Base-by-base conservation (phyloP, 768 basidiomycete species). In the Lactifluus pinguis region DNA sequence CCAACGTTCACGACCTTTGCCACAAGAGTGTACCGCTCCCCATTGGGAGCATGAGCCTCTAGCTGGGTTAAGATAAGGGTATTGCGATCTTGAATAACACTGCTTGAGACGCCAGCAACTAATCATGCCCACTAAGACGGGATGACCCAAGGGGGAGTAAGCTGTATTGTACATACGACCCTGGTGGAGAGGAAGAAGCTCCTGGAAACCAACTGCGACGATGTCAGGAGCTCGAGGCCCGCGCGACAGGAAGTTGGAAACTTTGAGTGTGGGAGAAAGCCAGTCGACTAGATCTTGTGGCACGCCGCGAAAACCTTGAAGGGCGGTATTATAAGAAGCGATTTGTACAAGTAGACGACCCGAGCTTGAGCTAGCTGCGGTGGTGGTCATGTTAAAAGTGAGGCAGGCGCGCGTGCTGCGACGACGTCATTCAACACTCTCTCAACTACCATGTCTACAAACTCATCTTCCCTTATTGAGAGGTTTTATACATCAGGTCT, bases 141-240 rank as follows among this genome's bases (percentile, higher is more conserved):
- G 53, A 25, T 49, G 30, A 51, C 41, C 53, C 63, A 56, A 64
- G 55, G 44, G 47, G 49, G 42, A 29, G 32, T 39, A 25, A 62
- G 55, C 45, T 29, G 49, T 14, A 34, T 30, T 42, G 39, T 29
- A 50, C 53, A 48, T 73, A 92, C 89, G 79, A 63, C 89, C 87
- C 44, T 93, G 83, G 69, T 95, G 90, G 3, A 98, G 78, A 6
- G 93, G 94, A 13, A 95, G 77, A 29, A 97, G 78, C 71, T 98
- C 95, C 71, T 98, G 95, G 65, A 97, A 94, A 2, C 92, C 92
- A 55, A 98, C 87, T 6, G 86, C 94, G 45, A 95, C 81, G 36
- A 95, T 82, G 70, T 94, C 92, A 44, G 94, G 92, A 6, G 89
- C 83, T 59, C 83, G 76, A n/a, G 57, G 74, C 72, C 81, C 76